Base-by-base conservation (phyloP, 2,329 filamentous ascomycete species). In the Phialemoniopsis sp. region DNA sequence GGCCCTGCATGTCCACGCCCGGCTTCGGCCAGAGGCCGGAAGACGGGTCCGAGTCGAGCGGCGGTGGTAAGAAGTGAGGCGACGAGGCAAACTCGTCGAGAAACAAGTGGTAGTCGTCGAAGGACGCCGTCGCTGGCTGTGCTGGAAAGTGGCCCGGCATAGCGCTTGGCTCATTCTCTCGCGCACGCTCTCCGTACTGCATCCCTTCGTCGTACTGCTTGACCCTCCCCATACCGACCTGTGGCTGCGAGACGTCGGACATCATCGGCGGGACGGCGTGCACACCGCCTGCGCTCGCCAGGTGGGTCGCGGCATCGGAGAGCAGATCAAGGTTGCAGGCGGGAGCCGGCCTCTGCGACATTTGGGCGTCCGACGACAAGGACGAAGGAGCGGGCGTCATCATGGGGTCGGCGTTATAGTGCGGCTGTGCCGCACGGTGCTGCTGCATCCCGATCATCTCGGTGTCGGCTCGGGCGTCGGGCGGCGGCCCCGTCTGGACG, bases 71-170 rank as follows among this genome's bases (percentile, higher is more conserved):
- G 39, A 78, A 76, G 45, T 79, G 72, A 1, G 74, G 70, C 8
- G 74, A 70, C 2, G 70, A 61, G 9, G 64, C 63, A 46, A 76
- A 75, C 37, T 80, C 76, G 51, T 80, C 77, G 38, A 80, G 57
- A 42, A 81, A 80, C 12, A 79, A 55, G 43, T 78, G 76, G 45
- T 80, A 80, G 46, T 78, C 74, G 40, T 79, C 73, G 44, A 75
- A 73, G 1, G 59, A 52, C 2, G 70, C 56, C 3, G 57, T 53
- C 4, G 62, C 60, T 1, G 59, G 58, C 32, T 60, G 56, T 26
- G 21, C 21, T 26, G 21, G 21, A 10, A 26, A 26, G 36, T 67
- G 64, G 8, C 59, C 58, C 2, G 60, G 49, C 38, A 75, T 55
- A 6, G 63, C 56, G 3, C 61, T 62, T 4, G 61, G 55, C 13